Conservation (phyloP, 768 basidiomycete species). For the Cubamyces lactineus region DNA sequence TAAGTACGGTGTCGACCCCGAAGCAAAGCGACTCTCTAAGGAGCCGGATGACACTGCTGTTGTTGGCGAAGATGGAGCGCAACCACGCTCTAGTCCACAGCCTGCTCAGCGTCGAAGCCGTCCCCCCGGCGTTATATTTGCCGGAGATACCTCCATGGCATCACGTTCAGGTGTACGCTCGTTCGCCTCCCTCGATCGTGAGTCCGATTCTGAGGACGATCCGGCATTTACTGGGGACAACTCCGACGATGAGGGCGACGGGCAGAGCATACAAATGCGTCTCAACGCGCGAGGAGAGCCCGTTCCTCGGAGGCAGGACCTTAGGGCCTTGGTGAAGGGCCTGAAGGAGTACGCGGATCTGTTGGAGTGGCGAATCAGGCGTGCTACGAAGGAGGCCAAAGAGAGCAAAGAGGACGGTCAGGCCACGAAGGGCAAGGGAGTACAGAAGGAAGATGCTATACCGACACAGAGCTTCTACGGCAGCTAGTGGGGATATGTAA, state of each 20-base stretch:
- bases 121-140: constrained; percentile 11
- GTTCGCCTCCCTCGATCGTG: constrained; percentile 11
- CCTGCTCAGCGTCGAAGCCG: constrained; percentile 6
- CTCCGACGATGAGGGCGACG: constrained; percentile 25
- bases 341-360: constrained; percentile 63
- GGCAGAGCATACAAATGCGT: constrained; percentile 15
- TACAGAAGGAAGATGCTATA: constrained; percentile 4
- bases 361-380: constrained; percentile 57
- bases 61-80: not conserved
- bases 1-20: constrained; percentile 47
- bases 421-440: constrained; percentile 12
- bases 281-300: constrained; percentile 18
- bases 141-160: not conserved
- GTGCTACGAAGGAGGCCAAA: constrained; percentile 35
- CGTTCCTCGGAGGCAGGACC: constrained; percentile 37
- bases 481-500: not conserved
- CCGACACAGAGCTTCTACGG: constrained; percentile 25
- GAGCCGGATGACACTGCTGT: not conserved
- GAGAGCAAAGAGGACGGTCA: constrained; percentile 12
- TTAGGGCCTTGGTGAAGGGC: constrained; percentile 51
- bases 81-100: not conserved
- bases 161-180: constrained; percentile 5
- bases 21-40: constrained; percentile 7
- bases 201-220: constrained; percentile 17
- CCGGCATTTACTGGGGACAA: not conserved